Evolutionary conservation across 805 yeast species (phyloP), one percentile per base, ranked within the genome.

Genomic region (Teunomyces atbi): DNA sequence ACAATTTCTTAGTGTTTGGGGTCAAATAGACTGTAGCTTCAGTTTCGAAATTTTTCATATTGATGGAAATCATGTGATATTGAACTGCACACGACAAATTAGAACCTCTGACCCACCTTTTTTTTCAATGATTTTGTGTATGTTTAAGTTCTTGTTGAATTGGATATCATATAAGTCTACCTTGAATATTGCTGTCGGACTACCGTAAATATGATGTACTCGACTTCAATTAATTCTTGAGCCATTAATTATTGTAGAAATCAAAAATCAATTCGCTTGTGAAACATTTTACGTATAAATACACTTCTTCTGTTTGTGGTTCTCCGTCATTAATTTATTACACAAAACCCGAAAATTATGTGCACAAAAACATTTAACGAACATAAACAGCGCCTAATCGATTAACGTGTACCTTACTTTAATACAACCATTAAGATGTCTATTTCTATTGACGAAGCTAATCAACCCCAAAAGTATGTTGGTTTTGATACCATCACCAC

Each of bases 401-500:
- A 21, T 21, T 36, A 36, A 36, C 39, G 28, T 20, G 27, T 21
- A 36, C 28, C 27, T 36, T 21, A 26, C 21, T 13, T 26, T 13
- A 38, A n/a, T 7, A 18, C 28, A 36, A 36, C 39, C 3, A 4
- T 21, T 19, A 36, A 18, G 27, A 44, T 47, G 46, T 44, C 42
- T 12, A 56, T 56, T 54, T 57, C 65, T 16, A 43, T 42, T 21
- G 51, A 45, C 35, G 55, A 52, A 23, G 32, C 45, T 19, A 48
- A 48, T 15, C 81, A 80, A 51, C 96, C 97, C 20, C 69, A 75
- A 40, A 79, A 82, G 46, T 91, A 91, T 65, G 98, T 94, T 53
- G 99, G 99, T 39, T 92, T 94, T 65, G 98, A 94, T 69, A 85
- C 97, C 51, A 92, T 94, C 69, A 92, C 98, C 42, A 79, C 86